Conservation (phyloP, 441 rosid genomes). For the Gossypium gossypioides region DNA sequence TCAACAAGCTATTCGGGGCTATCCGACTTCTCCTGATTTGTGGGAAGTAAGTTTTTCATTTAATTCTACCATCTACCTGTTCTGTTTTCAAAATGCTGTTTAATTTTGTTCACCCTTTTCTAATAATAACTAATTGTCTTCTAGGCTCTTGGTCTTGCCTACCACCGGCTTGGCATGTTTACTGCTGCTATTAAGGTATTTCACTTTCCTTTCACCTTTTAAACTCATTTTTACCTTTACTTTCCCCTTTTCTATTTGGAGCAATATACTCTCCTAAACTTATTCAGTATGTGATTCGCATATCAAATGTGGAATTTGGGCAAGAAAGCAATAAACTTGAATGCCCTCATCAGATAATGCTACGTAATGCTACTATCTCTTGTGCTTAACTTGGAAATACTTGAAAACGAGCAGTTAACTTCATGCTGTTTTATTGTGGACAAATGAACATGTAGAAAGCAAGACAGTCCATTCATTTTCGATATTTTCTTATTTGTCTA, state of each 20-base stretch:
- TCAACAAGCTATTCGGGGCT: conserved; percentile 90
- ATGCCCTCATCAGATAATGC: not conserved
- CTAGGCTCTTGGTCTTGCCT: conserved; percentile 86
- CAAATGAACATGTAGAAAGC: not conserved
- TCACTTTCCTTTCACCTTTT: conserved; percentile 4
- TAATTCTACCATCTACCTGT: not conserved
- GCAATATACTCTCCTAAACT: not conserved
- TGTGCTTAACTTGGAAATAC: not conserved
- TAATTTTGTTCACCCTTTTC: not conserved
- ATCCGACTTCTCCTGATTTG: conserved; percentile 62
- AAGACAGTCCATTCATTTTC: not conserved
- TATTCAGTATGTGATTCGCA: not conserved
- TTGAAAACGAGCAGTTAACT: not conserved
- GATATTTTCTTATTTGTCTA: not conserved
- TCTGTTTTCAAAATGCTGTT: not conserved
- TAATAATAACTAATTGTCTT: conserved; percentile 10
- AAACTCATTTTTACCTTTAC: conserved; percentile 3
- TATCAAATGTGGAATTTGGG: not conserved
- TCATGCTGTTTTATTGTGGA: not conserved
- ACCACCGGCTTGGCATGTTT: conserved; percentile 89
- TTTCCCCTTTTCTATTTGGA: not conserved
- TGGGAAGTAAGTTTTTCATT: conserved; percentile 63
- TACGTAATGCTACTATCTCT: not conserved
- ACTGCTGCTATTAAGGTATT: conserved; percentile 81
- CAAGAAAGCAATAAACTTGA: not conserved